Base-by-base conservation (phyloP, 805 yeast species). In the Candida piceae region DNA sequence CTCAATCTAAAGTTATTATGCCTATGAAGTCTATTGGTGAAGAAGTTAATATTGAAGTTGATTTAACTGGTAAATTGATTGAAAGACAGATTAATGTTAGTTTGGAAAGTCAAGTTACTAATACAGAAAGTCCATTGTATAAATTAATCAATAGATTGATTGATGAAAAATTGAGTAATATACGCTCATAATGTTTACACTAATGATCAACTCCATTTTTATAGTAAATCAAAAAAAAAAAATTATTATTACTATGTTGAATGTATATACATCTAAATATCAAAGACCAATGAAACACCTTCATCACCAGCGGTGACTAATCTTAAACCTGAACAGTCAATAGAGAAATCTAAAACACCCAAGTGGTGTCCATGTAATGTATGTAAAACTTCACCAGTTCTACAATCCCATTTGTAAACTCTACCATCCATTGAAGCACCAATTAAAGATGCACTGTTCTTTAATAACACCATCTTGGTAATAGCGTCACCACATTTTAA, bases 281-380 rank as follows among this genome's bases (percentile, higher is more conserved):
- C 67, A 50, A 78, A 88, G 9, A 90, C 75, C 46, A 90, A 67
- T 10, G 94, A 77, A 22, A 93, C 96, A 48, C 96, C 96, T 61
- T 93, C 98, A 59, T 93, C 98, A 46, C 97, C 97, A 11, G 96
- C 98, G 16, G 97, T 86, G 25, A 88, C 72, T 31, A 93, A 53
- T 57, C 80, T 79, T 35, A 72, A 70, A 19, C 87, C 90, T 31
- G 74, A 64, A 28, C 76, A 78, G 39, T 78, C 74, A 29, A 81
- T 55, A 15, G 82, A 78, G 56, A 93, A 90, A 52, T 87, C 97
- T 45, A 93, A 70, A 15, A 93, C 80, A 44, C 97, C 97, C 84
- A 85, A 84, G 61, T 83, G 84, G 60, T 93, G 98, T 16, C 98
- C 99, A 28, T 78, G 77, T 45, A 94, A 93, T 23, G 72, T 81